Base-by-base conservation (phyloP, 2,329 filamentous ascomycete genomes). In the Sporothrix protearum region DNA sequence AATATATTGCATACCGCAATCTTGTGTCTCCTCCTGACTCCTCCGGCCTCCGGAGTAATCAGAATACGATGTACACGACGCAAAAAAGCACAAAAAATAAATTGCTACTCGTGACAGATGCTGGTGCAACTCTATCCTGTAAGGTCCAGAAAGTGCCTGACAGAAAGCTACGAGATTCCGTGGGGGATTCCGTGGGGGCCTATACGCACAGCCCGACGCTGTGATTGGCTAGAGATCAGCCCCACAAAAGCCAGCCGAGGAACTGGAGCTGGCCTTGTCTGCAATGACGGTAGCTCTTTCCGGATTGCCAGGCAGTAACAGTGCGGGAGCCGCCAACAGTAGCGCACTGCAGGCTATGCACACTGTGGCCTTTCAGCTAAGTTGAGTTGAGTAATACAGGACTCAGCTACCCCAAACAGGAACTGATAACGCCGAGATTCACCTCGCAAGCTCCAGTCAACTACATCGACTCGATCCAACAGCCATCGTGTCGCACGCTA, bases 171-270 rank as follows among this genome's bases (percentile, higher is more conserved):
- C 19, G 33, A 28, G 45, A 49, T 33, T 55, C 51, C 55, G 68
- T 59, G 42, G 53, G 51, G 36, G n/a, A 19, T 49, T n/a, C n/a
- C n/a, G 39, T n/a, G 49, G 47, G 30, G 12, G 12, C 33, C 30
- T n/a, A 57, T 47, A 36, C 33, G n/a, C 25, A 14, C 33, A 69
- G 14, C 16, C 51, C 22, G 68, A 7, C 55, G 16, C n/a, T 51
- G 28, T 63, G 68, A 70, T 70, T 70, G 68, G 68, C 19, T n/a
- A n/a, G 28, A 22, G 2, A 30, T 9, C 0, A 2, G 39, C 14
- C 25, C 53, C 68, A 47, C 68, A 45, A 36, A 36, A 36, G 67
- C 3, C 16, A 59, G 67, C 67, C 67, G 67, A 69, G 67, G 67
- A 69, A 68, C 66, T 45, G 67, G 33, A 12, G 12, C 45, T 68